Evolutionary conservation across 306 rosid genomes (phyloP).

Genomic region (Sicyos baderoa): DNA sequence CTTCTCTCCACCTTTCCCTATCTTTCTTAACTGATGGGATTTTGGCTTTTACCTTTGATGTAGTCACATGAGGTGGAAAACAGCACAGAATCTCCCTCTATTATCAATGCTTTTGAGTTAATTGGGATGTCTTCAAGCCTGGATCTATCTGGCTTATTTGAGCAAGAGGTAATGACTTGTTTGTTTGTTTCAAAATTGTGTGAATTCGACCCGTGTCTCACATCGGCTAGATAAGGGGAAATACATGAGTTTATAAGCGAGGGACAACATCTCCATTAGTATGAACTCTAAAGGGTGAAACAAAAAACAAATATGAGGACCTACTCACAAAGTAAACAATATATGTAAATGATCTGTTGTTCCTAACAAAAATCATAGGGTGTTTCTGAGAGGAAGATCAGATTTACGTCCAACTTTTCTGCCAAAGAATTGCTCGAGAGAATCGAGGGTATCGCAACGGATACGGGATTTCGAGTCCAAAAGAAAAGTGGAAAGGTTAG

Average conservation of each 20-base stretch:
- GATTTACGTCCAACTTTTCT: conserved; percentile 73
- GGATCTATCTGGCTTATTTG: conserved; percentile 94
- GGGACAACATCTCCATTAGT: too few species aligned
- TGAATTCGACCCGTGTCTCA: too few species aligned
- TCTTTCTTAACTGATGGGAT: background rate
- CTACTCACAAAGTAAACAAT: too few species aligned
- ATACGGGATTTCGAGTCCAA: conserved; percentile 66
- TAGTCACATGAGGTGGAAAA: conserved; percentile 43
- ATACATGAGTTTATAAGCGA: too few species aligned
- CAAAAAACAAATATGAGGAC: too few species aligned
- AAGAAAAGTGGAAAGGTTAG: conserved; percentile 81
- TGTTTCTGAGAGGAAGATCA: conserved; percentile 81
- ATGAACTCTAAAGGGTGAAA: too few species aligned
- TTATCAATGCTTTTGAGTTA: conserved; percentile 82
- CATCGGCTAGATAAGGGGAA: too few species aligned
- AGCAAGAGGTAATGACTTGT: conserved; percentile 60
- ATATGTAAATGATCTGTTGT: too few species aligned
- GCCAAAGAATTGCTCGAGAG: conserved; percentile 55
- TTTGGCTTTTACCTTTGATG: conserved; percentile 22
- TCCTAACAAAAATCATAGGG: too few species aligned
- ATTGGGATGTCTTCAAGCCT: conserved; percentile 93
- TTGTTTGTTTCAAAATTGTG: background rate
- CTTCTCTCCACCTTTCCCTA: background rate
- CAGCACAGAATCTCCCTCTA: conserved; percentile 41
- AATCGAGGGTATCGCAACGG: conserved; percentile 57